A percentile compares a stretch with the other conserved stretches of the same genome.
Conservation (phyloP, 2,329 filamentous ascomycete genomes). For the Elsinoe ampelina region DNA sequence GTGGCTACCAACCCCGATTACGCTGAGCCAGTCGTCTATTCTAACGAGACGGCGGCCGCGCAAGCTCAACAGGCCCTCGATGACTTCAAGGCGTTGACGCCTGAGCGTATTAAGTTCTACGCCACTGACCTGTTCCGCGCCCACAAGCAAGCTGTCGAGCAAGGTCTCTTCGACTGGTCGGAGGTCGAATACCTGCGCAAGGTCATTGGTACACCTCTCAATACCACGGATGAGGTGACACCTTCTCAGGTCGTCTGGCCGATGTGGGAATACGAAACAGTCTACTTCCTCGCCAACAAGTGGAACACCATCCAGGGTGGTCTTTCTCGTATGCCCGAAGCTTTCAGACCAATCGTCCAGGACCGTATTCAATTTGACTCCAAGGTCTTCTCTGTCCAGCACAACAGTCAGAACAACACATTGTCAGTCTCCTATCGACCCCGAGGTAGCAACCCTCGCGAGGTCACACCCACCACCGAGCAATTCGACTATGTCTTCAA, state of each 20-base stretch:
- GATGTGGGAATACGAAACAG: conserved; percentile 44
- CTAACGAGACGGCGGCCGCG: conserved; percentile 28
- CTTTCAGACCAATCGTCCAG: conserved; percentile 54
- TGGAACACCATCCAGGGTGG: conserved; percentile 58
- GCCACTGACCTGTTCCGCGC: conserved; percentile 41
- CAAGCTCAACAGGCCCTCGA: conserved; percentile 34
- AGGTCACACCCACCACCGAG: conserved; percentile 36
- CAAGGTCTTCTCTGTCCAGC: conserved; percentile 2
- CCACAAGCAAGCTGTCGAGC: conserved; percentile 45
- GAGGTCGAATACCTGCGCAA: conserved; percentile 56
- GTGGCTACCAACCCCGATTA: conserved; percentile 39
- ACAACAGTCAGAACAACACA: conserved; percentile 2
- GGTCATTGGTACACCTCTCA: conserved; percentile 44
- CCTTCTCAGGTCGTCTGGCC: conserved; percentile 39
- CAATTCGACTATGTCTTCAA: conserved; percentile 59
- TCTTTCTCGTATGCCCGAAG: conserved; percentile 48
- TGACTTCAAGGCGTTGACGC: conserved; percentile 27
- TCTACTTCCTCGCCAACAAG: conserved; percentile 51
- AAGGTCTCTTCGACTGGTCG: conserved; percentile 54
- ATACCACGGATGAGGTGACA: conserved; percentile 47
- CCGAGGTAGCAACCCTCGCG: conserved; percentile 29
- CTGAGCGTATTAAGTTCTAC: conserved; percentile 26
- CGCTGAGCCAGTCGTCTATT: conserved; percentile 22
- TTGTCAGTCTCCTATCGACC: not conserved
- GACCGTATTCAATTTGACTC: conserved; percentile 48